Percentiles rank a stretch among this genome's conserved stretches.
phyloP scores from a whole-genome alignment of 2,329 filamentous ascomycete genomes.

The Rutstroemia sp. region DNA sequence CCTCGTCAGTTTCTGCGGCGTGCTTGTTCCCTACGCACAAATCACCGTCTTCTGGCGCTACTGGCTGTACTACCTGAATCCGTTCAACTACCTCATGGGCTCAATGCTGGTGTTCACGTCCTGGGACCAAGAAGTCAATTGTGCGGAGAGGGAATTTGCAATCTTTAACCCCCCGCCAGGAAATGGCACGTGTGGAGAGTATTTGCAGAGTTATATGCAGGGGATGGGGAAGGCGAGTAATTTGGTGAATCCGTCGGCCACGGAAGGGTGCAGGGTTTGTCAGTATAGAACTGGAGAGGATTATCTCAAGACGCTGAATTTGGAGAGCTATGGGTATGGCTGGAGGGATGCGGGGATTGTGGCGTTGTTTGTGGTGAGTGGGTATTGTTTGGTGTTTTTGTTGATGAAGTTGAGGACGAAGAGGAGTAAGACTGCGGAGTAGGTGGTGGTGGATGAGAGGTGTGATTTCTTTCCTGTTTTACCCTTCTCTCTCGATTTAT shows the following conservation, averaged over 20 bases:
- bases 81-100: slow-evolving; percentile 55
- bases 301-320: slow-evolving; percentile 51
- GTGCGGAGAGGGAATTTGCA: slow-evolving; percentile 42
- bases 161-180: slow-evolving; percentile 29
- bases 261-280: slow-evolving; percentile 50
- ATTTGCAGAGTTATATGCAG: slow-evolving; percentile 44
- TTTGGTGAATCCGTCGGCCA: slow-evolving; percentile 53
- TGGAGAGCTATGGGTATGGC: slow-evolving; percentile 53
- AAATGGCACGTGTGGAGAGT: slow-evolving; percentile 52
- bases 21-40: slow-evolving; percentile 64
- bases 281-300: slow-evolving; percentile 50
- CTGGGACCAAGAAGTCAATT: slow-evolving; percentile 41
- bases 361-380: slow-evolving; percentile 35
- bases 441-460: not conserved
- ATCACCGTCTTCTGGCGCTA: slow-evolving; percentile 57
- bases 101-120: slow-evolving; percentile 45
- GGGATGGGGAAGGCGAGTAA: slow-evolving; percentile 41
- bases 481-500: too few relatives aligned
- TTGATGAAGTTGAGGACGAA: slow-evolving; percentile 44
- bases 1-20: slow-evolving; percentile 66
- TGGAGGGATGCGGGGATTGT: slow-evolving; percentile 56
- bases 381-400: slow-evolving; percentile 37
- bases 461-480: too few relatives aligned
- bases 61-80: slow-evolving; percentile 47
- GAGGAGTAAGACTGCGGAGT: slow-evolving; percentile 37